Percentiles rank a stretch among this genome's conserved stretches.
Conservation (phyloP, 176 grass and related monocot species). For the Thalia dealbata region DNA sequence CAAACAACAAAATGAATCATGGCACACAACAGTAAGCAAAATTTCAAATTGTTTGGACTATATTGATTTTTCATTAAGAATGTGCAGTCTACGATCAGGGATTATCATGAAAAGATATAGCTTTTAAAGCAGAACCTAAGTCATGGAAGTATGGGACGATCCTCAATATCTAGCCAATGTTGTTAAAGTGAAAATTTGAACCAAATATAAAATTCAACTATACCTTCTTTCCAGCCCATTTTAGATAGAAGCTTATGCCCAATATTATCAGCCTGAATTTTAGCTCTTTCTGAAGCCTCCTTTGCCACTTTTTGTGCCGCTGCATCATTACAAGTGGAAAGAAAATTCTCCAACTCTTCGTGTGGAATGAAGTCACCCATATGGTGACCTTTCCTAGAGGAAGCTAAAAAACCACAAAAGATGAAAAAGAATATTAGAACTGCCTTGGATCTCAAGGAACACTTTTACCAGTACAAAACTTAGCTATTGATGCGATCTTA, state of each 20-base stretch:
- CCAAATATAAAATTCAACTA: neutral
- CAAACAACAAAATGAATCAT: neutral
- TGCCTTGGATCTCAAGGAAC: constrained; percentile 1
- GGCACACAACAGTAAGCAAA: neutral
- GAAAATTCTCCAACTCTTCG: constrained; percentile 88
- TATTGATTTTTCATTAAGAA: neutral
- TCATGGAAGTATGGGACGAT: neutral
- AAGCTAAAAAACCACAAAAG: constrained; percentile 16
- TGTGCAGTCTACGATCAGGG: neutral
- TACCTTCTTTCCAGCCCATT: constrained; percentile 99
- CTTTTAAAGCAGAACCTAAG: neutral
- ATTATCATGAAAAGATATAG: neutral
- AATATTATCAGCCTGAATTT: constrained; percentile 97
- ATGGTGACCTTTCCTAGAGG: constrained; percentile 83
- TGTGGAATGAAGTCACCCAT: constrained; percentile 97
- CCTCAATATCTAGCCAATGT: neutral
- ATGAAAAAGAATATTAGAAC: constrained; percentile 4
- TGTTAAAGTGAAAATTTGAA: neutral
- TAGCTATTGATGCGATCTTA: neutral
- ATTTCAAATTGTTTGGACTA: too few species aligned
- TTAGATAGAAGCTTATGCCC: constrained; percentile 96
- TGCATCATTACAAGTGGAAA: constrained; percentile 67
- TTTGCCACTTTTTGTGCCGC: constrained; percentile 52
- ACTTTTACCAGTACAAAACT: neutral
- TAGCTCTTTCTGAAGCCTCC: constrained; percentile 87